phyloP scores from a whole-genome alignment of 2,329 filamentous ascomycete genomes.

The Pestalotiopsis sp. region DNA sequence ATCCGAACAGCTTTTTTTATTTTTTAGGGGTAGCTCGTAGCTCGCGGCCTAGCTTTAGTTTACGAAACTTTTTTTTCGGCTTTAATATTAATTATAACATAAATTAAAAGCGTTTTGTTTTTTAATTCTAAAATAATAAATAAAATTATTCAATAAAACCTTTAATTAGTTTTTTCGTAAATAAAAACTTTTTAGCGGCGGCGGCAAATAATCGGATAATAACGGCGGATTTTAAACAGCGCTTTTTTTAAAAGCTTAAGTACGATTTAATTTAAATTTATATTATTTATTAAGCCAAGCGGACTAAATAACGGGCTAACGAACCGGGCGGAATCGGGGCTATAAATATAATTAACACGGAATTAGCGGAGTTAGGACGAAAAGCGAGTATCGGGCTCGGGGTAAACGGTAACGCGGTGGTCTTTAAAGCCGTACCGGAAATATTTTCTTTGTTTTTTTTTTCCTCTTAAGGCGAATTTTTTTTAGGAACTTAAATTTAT shows the following conservation, averaged over 20 bases:
- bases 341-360: too few relatives aligned
- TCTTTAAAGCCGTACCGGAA: too few relatives aligned
- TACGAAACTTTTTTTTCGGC: background rate
- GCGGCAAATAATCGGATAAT: background rate
- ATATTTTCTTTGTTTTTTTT: background rate
- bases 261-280: background rate
- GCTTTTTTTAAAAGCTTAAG: background rate
- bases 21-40: background rate
- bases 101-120: background rate
- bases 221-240: background rate
- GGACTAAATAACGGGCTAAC: too few relatives aligned
- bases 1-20: background rate
- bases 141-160: background rate
- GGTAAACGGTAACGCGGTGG: too few relatives aligned
- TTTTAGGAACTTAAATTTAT: background rate
- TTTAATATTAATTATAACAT: background rate
- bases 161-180: background rate
- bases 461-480: background rate
- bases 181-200: background rate
- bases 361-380: too few relatives aligned
- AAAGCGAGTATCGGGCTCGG: too few relatives aligned
- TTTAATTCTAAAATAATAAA: background rate
- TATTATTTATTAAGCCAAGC: background rate
- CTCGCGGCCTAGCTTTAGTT: background rate
- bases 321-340: too few relatives aligned